Percentiles rank a stretch among this genome's conserved stretches.
Evolutionary conservation across 495 filamentous ascomycete species (phyloP).

Genomic region (Evansstolkia leycettana): DNA sequence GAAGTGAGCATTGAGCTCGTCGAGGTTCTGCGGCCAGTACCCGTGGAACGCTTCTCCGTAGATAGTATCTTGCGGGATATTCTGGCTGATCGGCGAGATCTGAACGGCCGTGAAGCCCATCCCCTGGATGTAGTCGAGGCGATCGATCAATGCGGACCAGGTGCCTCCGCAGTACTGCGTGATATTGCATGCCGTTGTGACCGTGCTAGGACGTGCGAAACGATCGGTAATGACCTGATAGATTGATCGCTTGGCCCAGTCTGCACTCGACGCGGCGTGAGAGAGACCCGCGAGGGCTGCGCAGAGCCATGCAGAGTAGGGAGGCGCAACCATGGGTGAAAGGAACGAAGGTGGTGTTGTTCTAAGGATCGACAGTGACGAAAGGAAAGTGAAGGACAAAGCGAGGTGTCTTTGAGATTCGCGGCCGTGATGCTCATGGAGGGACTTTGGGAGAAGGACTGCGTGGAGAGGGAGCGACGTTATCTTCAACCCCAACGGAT

Average conservation of each 20-base stretch:
- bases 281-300: no score
- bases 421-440: no score
- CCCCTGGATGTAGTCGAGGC: conserved; percentile 36
- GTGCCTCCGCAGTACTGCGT: conserved; percentile 57
- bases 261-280: conserved; percentile 5
- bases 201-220: conserved; percentile 49
- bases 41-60: conserved; percentile 34
- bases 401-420: no score
- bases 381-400: no score
- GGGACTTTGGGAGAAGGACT: no score
- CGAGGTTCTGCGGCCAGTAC: conserved; percentile 16
- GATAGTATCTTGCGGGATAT: conserved; percentile 33
- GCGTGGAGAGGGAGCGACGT: no score
- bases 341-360: no score
- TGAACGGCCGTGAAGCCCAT: conserved; percentile 66
- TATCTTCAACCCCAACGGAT: no score
- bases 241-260: conserved; percentile 44
- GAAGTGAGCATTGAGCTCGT: conserved; percentile 15
- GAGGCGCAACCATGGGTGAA: no score
- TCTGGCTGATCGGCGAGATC: conserved; percentile 57
- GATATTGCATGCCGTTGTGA: conserved; percentile 33
- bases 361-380: no score
- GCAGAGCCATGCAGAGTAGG: no score
- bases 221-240: conserved; percentile 60
- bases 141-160: conserved; percentile 50